A percentile compares a stretch with the other conserved stretches of the same genome.
These are phyloP conservation scores for Quercus dentata DNA, from an alignment of 306 rosid genomes.

Conservation along the genomic window DNA sequence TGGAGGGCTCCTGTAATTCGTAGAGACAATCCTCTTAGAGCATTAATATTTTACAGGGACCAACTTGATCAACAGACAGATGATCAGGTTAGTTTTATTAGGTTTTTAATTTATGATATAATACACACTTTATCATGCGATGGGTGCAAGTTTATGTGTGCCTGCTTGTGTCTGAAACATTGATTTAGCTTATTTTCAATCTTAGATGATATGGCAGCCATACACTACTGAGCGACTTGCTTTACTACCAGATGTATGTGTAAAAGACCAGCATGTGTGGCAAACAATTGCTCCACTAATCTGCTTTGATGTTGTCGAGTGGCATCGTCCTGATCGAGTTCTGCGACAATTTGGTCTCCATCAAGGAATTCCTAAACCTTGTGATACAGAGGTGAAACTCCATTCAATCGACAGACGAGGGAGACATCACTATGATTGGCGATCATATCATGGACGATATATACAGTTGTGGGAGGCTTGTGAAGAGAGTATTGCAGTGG, in stretches of 20 bases:
- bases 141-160: neutral
- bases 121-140: neutral
- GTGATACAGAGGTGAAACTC: conserved; percentile 24
- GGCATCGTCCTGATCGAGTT: conserved; percentile 27
- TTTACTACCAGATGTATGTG: conserved; percentile 1
- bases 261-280: conserved; percentile 20
- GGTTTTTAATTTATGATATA: neutral
- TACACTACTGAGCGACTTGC: conserved; percentile 21
- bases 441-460: conserved; percentile 8
- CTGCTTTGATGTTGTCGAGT: conserved; percentile 21
- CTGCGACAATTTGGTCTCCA: conserved; percentile 23
- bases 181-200: neutral
- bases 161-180: neutral
- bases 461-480: conserved; percentile 15
- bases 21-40: conserved; percentile 28
- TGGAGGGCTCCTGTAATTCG: conserved; percentile 24
- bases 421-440: conserved; percentile 26
- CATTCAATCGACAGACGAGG: conserved; percentile 22
- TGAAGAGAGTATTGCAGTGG: conserved; percentile 4
- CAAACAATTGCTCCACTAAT: conserved; percentile 11
- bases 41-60: conserved; percentile 25
- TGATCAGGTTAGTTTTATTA: conserved; percentile 5
- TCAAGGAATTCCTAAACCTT: conserved; percentile 17
- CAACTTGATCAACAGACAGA: conserved; percentile 24
- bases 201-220: conserved; percentile 25